Evolutionary conservation across 2,329 filamentous ascomycete genomes (phyloP).

Genomic region (Pleurostoma richardsiae): DNA sequence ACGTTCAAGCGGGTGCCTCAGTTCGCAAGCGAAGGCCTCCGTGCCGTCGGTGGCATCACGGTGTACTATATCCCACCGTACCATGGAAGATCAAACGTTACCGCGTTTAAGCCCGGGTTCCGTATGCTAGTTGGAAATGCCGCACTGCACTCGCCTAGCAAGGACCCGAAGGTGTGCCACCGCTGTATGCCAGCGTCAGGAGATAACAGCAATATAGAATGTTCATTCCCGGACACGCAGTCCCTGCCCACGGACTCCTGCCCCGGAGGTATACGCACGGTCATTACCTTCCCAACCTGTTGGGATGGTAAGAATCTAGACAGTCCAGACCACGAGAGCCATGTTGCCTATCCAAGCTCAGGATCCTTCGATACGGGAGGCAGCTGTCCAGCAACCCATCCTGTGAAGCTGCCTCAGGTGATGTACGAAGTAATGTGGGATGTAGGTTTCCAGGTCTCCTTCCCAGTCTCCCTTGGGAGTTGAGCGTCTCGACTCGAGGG

Average conservation of each 20-base stretch:
- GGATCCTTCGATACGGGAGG: conserved; percentile 7
- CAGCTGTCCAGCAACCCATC: conserved; percentile 21
- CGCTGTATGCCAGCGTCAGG: neutral
- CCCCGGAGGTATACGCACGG: conserved; percentile 17
- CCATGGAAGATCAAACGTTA: conserved; percentile 22
- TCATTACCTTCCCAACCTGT: conserved; percentile 18
- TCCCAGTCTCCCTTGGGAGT: neutral
- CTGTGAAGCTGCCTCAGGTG: conserved; percentile 26
- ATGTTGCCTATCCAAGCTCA: conserved; percentile 20
- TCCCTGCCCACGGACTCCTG: conserved; percentile 13
- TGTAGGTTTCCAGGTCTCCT: neutral
- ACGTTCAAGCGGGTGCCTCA: conserved; percentile 26
- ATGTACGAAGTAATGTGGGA: conserved; percentile 38
- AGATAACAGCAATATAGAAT: neutral
- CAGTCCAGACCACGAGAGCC: conserved; percentile 21
- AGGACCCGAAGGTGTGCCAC: conserved; percentile 7
- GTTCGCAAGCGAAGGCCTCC: conserved; percentile 19
- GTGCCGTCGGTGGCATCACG: conserved; percentile 24
- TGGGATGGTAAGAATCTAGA: conserved; percentile 24
- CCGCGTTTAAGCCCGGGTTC: conserved; percentile 29
- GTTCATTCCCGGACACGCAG: conserved; percentile 11
- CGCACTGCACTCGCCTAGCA: conserved; percentile 8
- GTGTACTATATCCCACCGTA: conserved; percentile 28
- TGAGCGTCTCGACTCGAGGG: neutral
- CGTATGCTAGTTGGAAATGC: conserved; percentile 25